A percentile compares a stretch with the other conserved stretches of the same genome.
phyloP scores from a whole-genome alignment of 169 alveolate species.

The Cryptosporidium viatorum region DNA sequence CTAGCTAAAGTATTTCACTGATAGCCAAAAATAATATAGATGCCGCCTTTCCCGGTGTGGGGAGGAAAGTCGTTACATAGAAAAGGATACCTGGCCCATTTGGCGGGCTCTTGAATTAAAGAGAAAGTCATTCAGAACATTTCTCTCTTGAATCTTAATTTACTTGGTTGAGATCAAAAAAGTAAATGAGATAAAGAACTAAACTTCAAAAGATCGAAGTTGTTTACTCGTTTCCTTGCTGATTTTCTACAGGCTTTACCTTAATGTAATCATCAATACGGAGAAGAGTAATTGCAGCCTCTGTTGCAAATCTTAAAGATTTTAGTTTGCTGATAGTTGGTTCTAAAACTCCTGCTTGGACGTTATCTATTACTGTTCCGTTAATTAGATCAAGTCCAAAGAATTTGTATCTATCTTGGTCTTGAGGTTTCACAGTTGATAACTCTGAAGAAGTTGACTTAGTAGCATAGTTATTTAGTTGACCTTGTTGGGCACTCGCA shows the following conservation, averaged over 20 bases:
- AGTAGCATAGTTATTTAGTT: constrained; percentile 76
- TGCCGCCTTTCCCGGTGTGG: neutral
- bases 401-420: constrained; percentile 85
- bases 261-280: constrained; percentile 97
- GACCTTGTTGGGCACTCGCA: constrained; percentile 87
- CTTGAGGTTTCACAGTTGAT: constrained; percentile 79
- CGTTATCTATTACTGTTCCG: constrained; percentile 95
- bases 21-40: neutral
- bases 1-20: neutral
- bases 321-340: constrained; percentile 95
- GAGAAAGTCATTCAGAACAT: too few relatives aligned
- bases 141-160: neutral
- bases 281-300: constrained; percentile 98
- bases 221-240: constrained; percentile 22
- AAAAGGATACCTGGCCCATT: neutral
- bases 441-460: constrained; percentile 55
- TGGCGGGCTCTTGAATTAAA: neutral
- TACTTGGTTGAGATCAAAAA: neutral
- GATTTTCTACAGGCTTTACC: constrained; percentile 78
- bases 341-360: constrained; percentile 95
- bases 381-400: constrained; percentile 95
- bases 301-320: constrained; percentile 96
- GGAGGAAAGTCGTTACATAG: neutral
- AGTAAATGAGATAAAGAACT: neutral
- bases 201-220: neutral